Percentiles rank a stretch among this genome's conserved stretches.
Conservation (phyloP, 495 filamentous ascomycete genomes). For the Penicillium paradoxum region DNA sequence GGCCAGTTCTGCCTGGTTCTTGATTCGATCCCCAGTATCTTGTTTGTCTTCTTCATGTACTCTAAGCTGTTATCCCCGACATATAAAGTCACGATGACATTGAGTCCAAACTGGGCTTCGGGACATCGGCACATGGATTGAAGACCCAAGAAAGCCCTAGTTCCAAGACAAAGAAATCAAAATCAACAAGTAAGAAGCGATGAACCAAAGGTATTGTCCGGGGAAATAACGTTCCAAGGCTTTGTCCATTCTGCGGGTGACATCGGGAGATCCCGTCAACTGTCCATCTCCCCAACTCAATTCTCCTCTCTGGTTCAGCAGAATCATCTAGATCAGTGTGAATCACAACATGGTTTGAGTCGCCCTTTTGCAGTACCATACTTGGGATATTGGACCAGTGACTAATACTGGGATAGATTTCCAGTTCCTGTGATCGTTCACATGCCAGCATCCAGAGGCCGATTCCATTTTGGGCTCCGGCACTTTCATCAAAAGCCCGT, state of each 20-base stretch:
- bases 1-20: too few relatives aligned
- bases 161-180: background rate
- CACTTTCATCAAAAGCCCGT: background rate
- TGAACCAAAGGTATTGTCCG: background rate
- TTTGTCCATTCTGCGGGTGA: background rate
- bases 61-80: background rate
- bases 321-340: background rate
- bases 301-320: too few relatives aligned
- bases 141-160: background rate
- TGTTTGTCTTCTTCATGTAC: background rate
- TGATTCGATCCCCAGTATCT: too few relatives aligned
- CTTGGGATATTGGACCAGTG: background rate
- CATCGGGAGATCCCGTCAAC: too few relatives aligned
- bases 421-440: background rate
- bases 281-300: background rate
- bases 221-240: background rate
- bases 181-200: background rate
- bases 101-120: background rate
- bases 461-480: background rate
- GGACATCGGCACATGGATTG: too few relatives aligned
- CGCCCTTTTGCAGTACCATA: too few relatives aligned
- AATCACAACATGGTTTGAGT: background rate
- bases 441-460: background rate
- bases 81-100: background rate
- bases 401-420: background rate